These are phyloP conservation scores for Fraxinus baroniana DNA, from an alignment of 305 asterid genomes.

Conservation along the genomic window DNA sequence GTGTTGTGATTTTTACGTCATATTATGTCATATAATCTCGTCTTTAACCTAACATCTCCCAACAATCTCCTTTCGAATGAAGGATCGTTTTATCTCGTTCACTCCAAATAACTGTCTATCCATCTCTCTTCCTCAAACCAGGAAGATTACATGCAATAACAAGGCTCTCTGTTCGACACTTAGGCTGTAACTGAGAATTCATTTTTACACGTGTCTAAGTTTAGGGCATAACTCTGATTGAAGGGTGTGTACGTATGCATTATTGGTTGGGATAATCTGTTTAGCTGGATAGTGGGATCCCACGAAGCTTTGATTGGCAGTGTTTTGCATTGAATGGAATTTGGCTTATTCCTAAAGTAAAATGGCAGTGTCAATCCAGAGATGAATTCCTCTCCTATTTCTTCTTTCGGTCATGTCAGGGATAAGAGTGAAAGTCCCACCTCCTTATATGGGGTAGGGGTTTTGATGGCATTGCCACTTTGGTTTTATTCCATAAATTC, in stretches of 20 bases:
- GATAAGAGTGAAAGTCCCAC: conserved; percentile 26
- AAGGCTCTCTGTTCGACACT: background rate
- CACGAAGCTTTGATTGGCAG: conserved; percentile 30
- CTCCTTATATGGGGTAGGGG: background rate
- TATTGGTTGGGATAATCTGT: conserved; percentile 19
- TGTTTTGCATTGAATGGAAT: conserved; percentile 35
- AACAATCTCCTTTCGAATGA: background rate
- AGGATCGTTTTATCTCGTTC: too few relatives aligned
- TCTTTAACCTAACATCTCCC: too few relatives aligned
- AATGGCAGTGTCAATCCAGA: conserved; percentile 20
- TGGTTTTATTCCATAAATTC: background rate
- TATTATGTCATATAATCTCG: too few relatives aligned
- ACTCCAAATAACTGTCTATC: too few relatives aligned
- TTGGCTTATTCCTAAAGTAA: conserved; percentile 31
- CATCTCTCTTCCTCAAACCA: too few relatives aligned
- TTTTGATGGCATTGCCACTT: background rate
- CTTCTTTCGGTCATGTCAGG: conserved; percentile 34
- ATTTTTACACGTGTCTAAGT: too few relatives aligned
- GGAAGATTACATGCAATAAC: too few relatives aligned
- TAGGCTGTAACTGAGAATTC: background rate
- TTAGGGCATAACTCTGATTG: too few relatives aligned
- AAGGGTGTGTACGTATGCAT: background rate
- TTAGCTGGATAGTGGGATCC: conserved; percentile 23
- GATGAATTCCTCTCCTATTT: background rate
- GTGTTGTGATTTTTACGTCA: too few relatives aligned